Percentiles rank a stretch among this genome's conserved stretches.
Evolutionary conservation across 768 basidiomycete species (phyloP).

Genomic region (Melanogaster broomeanus): DNA sequence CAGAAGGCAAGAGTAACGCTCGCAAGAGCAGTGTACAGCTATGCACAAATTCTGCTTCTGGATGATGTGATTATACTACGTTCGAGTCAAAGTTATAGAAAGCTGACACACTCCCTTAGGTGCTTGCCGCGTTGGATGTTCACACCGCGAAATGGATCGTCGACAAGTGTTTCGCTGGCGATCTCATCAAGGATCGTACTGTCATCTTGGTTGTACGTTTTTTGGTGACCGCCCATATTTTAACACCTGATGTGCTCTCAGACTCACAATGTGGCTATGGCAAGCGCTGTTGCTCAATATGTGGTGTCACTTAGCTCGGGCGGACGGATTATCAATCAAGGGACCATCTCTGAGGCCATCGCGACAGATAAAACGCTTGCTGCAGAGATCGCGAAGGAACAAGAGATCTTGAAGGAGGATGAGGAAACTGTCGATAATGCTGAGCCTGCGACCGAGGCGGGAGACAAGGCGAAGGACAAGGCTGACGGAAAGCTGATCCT

Average conservation of each 20-base stretch:
- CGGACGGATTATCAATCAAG: conserved; percentile 52
- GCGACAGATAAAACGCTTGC: conserved; percentile 38
- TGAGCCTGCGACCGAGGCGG: conserved; percentile 15
- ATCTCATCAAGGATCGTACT: conserved; percentile 50
- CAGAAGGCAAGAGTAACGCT: conserved; percentile 50
- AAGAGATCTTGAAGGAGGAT: conserved; percentile 6
- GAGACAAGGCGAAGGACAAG: conserved; percentile 15
- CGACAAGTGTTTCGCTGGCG: conserved; percentile 47
- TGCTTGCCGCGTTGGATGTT: conserved; percentile 61
- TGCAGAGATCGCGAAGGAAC: conserved; percentile 14
- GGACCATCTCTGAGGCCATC: conserved; percentile 51
- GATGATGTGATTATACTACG: conserved; percentile 57
- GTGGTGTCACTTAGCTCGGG: conserved; percentile 57
- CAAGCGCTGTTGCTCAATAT: conserved; percentile 26
- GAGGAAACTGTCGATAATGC: conserved; percentile 7
- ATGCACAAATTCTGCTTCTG: conserved; percentile 62
- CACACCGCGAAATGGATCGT: conserved; percentile 54
- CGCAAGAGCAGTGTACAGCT: conserved; percentile 60
- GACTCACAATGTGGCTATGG: conserved; percentile 37
- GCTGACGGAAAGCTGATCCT: conserved; percentile 60
- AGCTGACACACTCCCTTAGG: conserved; percentile 5
- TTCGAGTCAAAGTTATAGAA: background rate
- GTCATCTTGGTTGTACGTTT: conserved; percentile 50
- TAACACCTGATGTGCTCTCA: conserved; percentile 6
- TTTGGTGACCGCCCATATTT: background rate